Evolutionary conservation across 108 stramenopile species (phyloP).

Genomic region (Skeletonema costatum): DNA sequence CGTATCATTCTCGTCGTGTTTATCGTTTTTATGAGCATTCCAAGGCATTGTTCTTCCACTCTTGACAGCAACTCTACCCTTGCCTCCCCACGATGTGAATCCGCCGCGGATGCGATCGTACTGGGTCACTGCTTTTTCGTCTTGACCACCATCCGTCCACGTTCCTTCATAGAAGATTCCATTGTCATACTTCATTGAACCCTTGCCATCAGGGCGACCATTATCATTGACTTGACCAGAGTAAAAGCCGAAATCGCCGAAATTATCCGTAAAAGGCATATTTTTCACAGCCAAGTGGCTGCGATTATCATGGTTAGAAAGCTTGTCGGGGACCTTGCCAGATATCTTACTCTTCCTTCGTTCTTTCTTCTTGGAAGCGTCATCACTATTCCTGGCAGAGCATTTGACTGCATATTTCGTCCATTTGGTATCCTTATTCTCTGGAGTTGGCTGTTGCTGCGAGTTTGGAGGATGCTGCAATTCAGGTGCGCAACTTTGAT

Average conservation of each 20-base stretch:
- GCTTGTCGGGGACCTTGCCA: neutral
- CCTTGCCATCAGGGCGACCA: neutral
- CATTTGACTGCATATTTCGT: neutral
- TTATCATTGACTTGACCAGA: conserved; percentile 4
- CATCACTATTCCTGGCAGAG: neutral
- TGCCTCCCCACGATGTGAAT: conserved; percentile 4
- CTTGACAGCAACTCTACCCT: conserved; percentile 4
- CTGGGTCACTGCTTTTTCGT: neutral
- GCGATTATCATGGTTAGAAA: neutral
- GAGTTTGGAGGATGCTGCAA: neutral
- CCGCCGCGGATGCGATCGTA: neutral
- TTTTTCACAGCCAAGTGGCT: neutral
- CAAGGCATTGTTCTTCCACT: conserved; percentile 2
- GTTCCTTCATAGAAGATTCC: conserved; percentile 3
- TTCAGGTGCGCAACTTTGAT: neutral
- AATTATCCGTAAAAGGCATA: conserved; percentile 2
- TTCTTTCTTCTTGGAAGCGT: neutral
- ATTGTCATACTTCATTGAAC: conserved; percentile 4
- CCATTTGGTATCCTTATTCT: neutral
- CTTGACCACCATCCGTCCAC: conserved; percentile 7
- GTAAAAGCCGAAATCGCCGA: neutral
- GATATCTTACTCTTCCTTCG: neutral
- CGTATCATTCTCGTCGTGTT: neutral
- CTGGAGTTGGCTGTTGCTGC: neutral
- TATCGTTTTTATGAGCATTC: neutral